phyloP scores from a whole-genome alignment of 257 asterid species.

The Striga asiatica region DNA sequence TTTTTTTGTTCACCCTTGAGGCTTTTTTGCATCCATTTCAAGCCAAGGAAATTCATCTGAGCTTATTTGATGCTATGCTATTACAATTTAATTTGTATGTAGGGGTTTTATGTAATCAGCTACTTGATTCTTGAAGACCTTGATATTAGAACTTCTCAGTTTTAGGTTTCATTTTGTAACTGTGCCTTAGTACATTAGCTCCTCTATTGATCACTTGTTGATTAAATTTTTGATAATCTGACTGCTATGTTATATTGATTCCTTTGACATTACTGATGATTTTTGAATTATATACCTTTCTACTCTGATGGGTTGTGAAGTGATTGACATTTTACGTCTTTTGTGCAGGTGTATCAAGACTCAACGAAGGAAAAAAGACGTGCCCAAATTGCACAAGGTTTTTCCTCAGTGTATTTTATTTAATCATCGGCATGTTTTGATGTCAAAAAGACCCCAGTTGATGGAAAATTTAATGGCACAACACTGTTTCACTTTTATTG shows the following conservation, averaged over 20 bases:
- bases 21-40: slow-evolving; percentile 2
- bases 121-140: background rate
- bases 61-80: background rate
- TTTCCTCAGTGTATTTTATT: background rate
- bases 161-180: background rate
- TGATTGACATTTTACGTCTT: slow-evolving; percentile 8
- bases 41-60: slow-evolving; percentile 1
- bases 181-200: background rate
- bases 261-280: background rate
- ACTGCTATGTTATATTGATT: background rate
- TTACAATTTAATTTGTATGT: background rate
- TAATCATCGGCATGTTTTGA: background rate
- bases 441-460: background rate
- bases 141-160: background rate
- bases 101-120: background rate
- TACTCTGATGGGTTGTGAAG: background rate
- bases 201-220: background rate
- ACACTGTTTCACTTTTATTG: background rate
- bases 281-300: background rate
- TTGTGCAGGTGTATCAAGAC: slow-evolving; percentile 66
- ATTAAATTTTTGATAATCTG: background rate
- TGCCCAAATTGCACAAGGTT: slow-evolving; percentile 85
- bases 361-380: slow-evolving; percentile 84
- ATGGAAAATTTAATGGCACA: background rate
- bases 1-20: background rate